These are phyloP conservation scores for Peltaster fructicola DNA, from an alignment of 2,329 filamentous ascomycete genomes.

Conservation along the genomic window DNA sequence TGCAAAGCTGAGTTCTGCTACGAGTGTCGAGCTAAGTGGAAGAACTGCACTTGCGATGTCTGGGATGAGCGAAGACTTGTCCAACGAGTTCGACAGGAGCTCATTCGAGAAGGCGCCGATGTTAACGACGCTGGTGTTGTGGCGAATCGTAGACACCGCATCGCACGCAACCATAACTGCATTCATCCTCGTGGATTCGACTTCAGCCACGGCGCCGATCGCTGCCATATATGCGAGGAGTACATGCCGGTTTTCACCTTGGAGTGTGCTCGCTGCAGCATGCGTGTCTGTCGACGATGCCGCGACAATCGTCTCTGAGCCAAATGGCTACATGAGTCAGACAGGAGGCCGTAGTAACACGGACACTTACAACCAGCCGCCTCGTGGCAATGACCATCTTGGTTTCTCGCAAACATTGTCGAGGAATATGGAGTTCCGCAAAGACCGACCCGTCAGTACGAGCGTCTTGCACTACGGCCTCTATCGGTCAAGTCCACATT, in stretches of 20 bases:
- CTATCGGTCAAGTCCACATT: too few relatives aligned
- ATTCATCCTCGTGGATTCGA: not conserved
- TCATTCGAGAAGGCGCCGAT: not conserved
- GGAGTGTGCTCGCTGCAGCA: not conserved
- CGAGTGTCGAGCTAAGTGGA: not conserved
- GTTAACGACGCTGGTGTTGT: not conserved
- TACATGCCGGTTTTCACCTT: not conserved
- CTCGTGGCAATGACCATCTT: too few relatives aligned
- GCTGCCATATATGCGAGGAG: not conserved
- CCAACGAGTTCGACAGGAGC: not conserved
- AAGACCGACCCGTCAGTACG: too few relatives aligned
- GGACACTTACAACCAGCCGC: too few relatives aligned
- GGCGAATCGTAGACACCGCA: too few relatives aligned
- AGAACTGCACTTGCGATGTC: not conserved
- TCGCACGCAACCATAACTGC: too few relatives aligned
- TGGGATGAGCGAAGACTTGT: conserved; percentile 1
- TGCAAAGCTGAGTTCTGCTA: not conserved
- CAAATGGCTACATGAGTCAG: too few relatives aligned
- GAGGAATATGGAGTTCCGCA: too few relatives aligned
- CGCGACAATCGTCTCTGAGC: too few relatives aligned
- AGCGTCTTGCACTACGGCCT: too few relatives aligned
- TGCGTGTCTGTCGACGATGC: not conserved
- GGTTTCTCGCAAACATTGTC: too few relatives aligned
- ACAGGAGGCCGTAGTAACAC: too few relatives aligned
- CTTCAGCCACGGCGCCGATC: not conserved